Evolutionary conservation across 257 asterid genomes (phyloP).

Genomic region (Capsicum baccatum): DNA sequence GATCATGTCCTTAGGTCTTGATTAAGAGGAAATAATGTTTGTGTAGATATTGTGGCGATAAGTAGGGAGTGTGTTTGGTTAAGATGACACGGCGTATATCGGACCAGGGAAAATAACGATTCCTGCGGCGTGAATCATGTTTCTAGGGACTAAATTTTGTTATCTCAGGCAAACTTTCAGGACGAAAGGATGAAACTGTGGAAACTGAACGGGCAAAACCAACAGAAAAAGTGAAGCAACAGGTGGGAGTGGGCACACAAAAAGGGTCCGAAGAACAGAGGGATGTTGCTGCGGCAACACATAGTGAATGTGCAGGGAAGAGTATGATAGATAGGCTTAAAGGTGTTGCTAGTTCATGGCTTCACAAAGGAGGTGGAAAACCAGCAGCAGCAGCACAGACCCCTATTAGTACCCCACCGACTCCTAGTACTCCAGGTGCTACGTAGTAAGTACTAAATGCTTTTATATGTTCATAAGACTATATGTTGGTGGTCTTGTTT

Average conservation of each 20-base stretch:
- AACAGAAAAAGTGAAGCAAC: slow-evolving; percentile 46
- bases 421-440: not conserved
- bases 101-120: no score
- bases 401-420: not conserved
- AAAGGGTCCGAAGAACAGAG: slow-evolving; percentile 39
- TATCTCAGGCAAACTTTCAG: slow-evolving; percentile 36
- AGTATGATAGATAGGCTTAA: slow-evolving; percentile 55
- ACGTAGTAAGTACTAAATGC: not conserved
- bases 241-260: slow-evolving; percentile 48
- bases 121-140: no score
- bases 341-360: slow-evolving; percentile 63
- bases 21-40: no score
- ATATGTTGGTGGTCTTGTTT: not conserved
- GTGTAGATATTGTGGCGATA: no score
- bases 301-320: slow-evolving; percentile 50
- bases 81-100: no score
- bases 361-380: slow-evolving; percentile 40
- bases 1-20: no score
- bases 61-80: no score
- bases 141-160: not conserved
- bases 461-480: not conserved
- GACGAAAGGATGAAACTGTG: slow-evolving; percentile 39
- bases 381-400: not conserved
- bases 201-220: slow-evolving; percentile 25
- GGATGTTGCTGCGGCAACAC: not conserved